A percentile compares a stretch with the other conserved stretches of the same genome.
Conservation (phyloP, 1,284 basidiomycete species). For the Neotropicomus parvogracilis region DNA sequence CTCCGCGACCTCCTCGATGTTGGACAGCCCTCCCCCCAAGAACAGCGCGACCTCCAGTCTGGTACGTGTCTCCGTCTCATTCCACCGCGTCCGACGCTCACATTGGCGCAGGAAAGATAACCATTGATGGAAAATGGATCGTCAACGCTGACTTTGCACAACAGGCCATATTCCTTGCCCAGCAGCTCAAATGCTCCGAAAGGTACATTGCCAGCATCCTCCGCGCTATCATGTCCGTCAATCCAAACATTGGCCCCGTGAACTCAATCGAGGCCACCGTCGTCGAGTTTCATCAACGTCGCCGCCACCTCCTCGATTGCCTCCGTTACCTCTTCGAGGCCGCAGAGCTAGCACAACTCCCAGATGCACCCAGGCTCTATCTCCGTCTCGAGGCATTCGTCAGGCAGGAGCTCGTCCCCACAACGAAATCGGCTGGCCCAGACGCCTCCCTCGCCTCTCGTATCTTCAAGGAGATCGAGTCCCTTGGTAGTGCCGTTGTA, state of each 20-base stretch:
- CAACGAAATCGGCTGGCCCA: conserved; percentile 30
- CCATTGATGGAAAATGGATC: conserved; percentile 55
- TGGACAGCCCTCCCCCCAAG: conserved; percentile 55
- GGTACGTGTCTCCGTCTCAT: conserved; percentile 42
- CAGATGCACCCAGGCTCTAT: conserved; percentile 43
- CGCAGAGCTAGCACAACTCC: conserved; percentile 37
- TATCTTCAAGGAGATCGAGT: conserved; percentile 63
- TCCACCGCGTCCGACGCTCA: conserved; percentile 9
- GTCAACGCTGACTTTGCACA: conserved; percentile 73
- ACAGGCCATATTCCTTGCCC: conserved; percentile 70
- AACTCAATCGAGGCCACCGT: conserved; percentile 62
- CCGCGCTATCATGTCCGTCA: conserved; percentile 55
- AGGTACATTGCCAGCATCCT: conserved; percentile 69
- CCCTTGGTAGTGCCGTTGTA: conserved; percentile 47
- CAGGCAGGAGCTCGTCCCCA: conserved; percentile 47
- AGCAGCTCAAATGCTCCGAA: conserved; percentile 76
- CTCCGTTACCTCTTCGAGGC: conserved; percentile 52
- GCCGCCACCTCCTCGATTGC: conserved; percentile 65
- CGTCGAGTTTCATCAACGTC: conserved; percentile 61
- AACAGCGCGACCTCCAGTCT: conserved; percentile 69
- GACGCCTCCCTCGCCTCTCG: conserved; percentile 47
- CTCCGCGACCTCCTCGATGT: conserved; percentile 63
- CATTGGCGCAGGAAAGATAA: conserved; percentile 51
- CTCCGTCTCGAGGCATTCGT: conserved; percentile 53
- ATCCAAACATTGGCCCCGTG: conserved; percentile 58